These are phyloP conservation scores for Aphanomyces stellatus DNA, from an alignment of 352 stramenopile genomes.

Conservation along the genomic window DNA sequence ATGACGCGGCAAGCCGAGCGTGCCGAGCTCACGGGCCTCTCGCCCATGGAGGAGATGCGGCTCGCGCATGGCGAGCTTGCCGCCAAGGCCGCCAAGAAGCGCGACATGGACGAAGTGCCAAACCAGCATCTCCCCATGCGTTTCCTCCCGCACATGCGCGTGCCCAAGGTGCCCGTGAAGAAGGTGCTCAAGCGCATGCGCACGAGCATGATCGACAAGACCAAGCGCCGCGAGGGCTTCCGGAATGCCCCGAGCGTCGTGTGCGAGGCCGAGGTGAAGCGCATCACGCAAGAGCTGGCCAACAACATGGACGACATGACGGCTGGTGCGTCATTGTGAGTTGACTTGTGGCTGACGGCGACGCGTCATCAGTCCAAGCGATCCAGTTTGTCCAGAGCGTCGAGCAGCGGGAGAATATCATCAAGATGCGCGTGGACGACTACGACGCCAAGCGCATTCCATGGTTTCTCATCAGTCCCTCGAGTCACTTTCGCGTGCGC, in stretches of 20 bases:
- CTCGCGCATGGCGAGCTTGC: constrained; percentile 72
- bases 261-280: constrained; percentile 30
- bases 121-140: no score
- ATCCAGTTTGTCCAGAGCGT: constrained; percentile 68
- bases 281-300: constrained; percentile 12
- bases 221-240: not conserved
- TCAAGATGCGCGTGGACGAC: constrained; percentile 79
- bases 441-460: constrained; percentile 78
- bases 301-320: constrained; percentile 72
- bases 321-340: constrained; percentile 31
- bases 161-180: not conserved
- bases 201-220: not conserved
- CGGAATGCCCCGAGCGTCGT: constrained; percentile 13
- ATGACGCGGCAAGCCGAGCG: constrained; percentile 68
- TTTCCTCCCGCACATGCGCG: not conserved
- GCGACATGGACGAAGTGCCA: not conserved
- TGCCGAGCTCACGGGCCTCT: constrained; percentile 58
- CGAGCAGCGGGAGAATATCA: constrained; percentile 72
- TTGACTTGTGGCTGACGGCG: no score
- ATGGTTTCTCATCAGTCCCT: constrained; percentile 61
- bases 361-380: constrained; percentile 64
- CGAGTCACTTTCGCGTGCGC: constrained; percentile 62
- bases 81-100: constrained; percentile 42
- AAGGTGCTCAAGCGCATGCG: constrained; percentile 11
- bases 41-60: constrained; percentile 78